Conservation (phyloP, 352 stramenopile species). For the Plasmopara halstedii region DNA sequence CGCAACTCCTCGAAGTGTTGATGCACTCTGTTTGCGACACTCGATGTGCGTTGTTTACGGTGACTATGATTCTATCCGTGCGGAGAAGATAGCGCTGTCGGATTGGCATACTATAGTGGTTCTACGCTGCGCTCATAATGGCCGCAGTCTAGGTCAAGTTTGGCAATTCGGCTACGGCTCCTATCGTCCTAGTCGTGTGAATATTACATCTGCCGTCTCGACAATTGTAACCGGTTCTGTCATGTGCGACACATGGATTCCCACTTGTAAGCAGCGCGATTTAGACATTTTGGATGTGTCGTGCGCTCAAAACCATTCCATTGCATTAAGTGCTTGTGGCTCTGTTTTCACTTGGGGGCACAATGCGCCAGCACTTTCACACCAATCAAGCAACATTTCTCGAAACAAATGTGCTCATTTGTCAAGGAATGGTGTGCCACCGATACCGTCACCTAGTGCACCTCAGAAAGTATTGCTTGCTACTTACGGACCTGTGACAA, state of each 20-base stretch:
- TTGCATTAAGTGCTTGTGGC: conserved; percentile 52
- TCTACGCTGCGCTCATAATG: conserved; percentile 45
- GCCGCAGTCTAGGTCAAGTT: conserved; percentile 50
- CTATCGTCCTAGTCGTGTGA: conserved; percentile 56
- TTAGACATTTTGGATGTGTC: conserved; percentile 63
- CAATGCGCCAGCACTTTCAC: conserved; percentile 56
- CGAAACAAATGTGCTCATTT: conserved; percentile 3
- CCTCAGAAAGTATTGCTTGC: conserved; percentile 39
- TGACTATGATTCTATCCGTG: conserved; percentile 34
- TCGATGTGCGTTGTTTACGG: conserved; percentile 57
- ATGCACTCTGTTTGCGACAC: conserved; percentile 44
- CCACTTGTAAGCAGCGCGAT: conserved; percentile 39
- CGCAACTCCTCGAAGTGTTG: conserved; percentile 44
- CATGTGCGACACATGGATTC: conserved; percentile 53
- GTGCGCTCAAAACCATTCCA: conserved; percentile 74
- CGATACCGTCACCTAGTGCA: conserved; percentile 27
- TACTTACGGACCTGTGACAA: conserved; percentile 36
- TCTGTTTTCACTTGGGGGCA: conserved; percentile 74
- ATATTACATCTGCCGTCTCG: conserved; percentile 29
- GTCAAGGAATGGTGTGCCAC: conserved; percentile 9
- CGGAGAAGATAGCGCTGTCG: conserved; percentile 51
- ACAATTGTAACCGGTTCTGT: conserved; percentile 10
- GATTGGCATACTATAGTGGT: conserved; percentile 72
- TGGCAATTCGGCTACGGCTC: conserved; percentile 78
- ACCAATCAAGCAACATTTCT: conserved; percentile 15